These are phyloP conservation scores for Naganishia onofrii DNA, from an alignment of 768 basidiomycete species.

Conservation along the genomic window DNA sequence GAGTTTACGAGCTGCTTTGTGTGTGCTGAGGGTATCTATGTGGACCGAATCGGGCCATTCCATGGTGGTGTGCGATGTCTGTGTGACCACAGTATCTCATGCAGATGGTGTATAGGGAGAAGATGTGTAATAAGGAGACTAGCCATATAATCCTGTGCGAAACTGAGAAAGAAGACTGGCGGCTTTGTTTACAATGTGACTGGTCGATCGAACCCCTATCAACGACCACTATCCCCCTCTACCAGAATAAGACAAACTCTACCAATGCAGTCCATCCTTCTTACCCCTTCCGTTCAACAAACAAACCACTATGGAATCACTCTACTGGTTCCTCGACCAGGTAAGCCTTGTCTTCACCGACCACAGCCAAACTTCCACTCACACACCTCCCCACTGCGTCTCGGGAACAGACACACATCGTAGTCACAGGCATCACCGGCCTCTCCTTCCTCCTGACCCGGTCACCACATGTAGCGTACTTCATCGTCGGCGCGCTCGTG, in stretches of 20 bases:
- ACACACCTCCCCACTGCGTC: no score
- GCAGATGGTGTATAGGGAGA: not conserved
- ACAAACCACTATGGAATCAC: not conserved
- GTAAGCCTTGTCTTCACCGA: not conserved
- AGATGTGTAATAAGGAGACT: not conserved
- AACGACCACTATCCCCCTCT: no score
- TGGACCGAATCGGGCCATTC: slow-evolving; percentile 23
- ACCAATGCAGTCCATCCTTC: not conserved
- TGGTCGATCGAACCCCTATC: not conserved
- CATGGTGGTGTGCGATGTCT: not conserved
- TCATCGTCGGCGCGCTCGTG: slow-evolving; percentile 49
- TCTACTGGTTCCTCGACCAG: slow-evolving; percentile 30
- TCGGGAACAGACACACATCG: slow-evolving; percentile 50
- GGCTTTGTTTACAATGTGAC: slow-evolving; percentile 21
- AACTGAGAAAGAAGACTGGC: not conserved
- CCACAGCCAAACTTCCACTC: no score
- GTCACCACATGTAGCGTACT: slow-evolving; percentile 51
- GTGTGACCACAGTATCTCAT: no score
- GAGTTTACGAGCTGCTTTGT: not conserved
- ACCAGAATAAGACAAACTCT: no score
- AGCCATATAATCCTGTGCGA: not conserved
- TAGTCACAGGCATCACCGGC: slow-evolving; percentile 48
- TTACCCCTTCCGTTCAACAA: not conserved
- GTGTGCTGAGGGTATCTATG: not conserved
- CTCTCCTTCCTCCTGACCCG: slow-evolving; percentile 48